phyloP scores from a whole-genome alignment of 108 stramenopile species.

The Mediolabrus comicus region DNA sequence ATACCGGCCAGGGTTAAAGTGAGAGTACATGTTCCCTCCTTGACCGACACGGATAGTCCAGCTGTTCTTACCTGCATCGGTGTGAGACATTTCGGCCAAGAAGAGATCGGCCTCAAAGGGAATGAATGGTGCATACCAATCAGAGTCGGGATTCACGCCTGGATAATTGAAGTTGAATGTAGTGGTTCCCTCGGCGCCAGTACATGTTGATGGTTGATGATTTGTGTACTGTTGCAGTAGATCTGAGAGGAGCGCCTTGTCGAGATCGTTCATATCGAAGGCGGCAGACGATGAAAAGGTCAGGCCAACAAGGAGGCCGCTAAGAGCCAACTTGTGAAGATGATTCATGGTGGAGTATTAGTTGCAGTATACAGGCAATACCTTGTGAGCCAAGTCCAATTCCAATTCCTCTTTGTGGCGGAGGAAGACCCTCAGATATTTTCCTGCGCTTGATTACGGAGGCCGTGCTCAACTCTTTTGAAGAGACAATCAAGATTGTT shows the following conservation, averaged over 20 bases:
- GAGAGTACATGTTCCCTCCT: slow-evolving; percentile 27
- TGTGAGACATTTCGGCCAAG: slow-evolving; percentile 16
- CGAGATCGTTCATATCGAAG: background rate
- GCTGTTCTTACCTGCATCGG: slow-evolving; percentile 1
- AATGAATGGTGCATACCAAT: background rate
- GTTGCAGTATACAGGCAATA: too few relatives aligned
- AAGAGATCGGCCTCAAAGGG: slow-evolving; percentile 7
- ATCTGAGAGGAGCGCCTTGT: background rate
- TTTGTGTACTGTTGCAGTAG: background rate
- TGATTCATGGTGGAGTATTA: background rate
- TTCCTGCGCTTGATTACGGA: too few relatives aligned
- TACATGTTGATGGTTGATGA: background rate
- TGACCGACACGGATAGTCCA: slow-evolving; percentile 25
- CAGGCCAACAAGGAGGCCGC: background rate
- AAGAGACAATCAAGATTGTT: too few relatives aligned
- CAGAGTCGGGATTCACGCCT: slow-evolving; percentile 2
- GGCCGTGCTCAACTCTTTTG: too few relatives aligned
- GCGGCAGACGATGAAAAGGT: background rate
- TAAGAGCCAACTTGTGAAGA: background rate
- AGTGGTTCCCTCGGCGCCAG: background rate
- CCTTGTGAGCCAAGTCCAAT: too few relatives aligned
- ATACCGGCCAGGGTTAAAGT: background rate
- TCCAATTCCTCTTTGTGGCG: too few relatives aligned
- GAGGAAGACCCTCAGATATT: too few relatives aligned
- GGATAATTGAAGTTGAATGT: slow-evolving; percentile 27